A percentile compares a stretch with the other conserved stretches of the same genome.
Evolutionary conservation across 2,329 filamentous ascomycete genomes (phyloP).

Genomic region (Colletotrichum gigasporum): DNA sequence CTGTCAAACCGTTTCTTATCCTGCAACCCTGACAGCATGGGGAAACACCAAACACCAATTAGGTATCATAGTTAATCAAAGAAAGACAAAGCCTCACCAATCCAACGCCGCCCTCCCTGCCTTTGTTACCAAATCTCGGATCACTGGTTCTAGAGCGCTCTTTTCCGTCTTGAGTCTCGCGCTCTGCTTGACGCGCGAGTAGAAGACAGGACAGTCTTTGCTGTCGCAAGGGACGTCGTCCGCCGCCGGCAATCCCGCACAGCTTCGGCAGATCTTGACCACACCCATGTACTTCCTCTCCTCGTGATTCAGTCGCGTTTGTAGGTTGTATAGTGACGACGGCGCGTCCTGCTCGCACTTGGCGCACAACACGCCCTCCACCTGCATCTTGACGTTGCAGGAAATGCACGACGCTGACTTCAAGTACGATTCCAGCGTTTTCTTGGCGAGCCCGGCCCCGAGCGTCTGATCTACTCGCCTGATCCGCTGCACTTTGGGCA

Average conservation of each 20-base stretch:
- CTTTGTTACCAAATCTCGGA: slow-evolving; percentile 41
- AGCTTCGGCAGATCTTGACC: slow-evolving; percentile 79
- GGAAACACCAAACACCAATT: not conserved
- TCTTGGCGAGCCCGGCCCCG: slow-evolving; percentile 41
- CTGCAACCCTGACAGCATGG: not conserved
- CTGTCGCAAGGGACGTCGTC: slow-evolving; percentile 90
- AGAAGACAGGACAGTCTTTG: slow-evolving; percentile 93
- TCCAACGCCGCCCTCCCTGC: slow-evolving; percentile 41
- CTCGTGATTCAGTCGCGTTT: slow-evolving; percentile 66
- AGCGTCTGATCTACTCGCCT: slow-evolving; percentile 63
- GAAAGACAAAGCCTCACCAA: slow-evolving; percentile 40
- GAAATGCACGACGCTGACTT: slow-evolving; percentile 80
- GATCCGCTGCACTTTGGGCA: slow-evolving; percentile 89
- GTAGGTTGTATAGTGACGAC: slow-evolving; percentile 71
- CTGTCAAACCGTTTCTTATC: not conserved
- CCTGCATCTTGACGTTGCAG: slow-evolving; percentile 68
- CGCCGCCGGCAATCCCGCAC: slow-evolving; percentile 75
- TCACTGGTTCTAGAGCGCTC: slow-evolving; percentile 42
- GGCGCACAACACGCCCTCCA: slow-evolving; percentile 60
- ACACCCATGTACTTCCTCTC: slow-evolving; percentile 74
- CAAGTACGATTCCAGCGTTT: slow-evolving; percentile 94
- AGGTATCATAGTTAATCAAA: not conserved
- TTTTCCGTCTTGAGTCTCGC: slow-evolving; percentile 55
- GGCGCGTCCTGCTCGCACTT: slow-evolving; percentile 65
- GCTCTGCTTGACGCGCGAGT: slow-evolving; percentile 74